Percentiles rank a stretch among this genome's conserved stretches.
Conservation (phyloP, 2,329 filamentous ascomycete genomes). For the Verticillium albo-atrum region DNA sequence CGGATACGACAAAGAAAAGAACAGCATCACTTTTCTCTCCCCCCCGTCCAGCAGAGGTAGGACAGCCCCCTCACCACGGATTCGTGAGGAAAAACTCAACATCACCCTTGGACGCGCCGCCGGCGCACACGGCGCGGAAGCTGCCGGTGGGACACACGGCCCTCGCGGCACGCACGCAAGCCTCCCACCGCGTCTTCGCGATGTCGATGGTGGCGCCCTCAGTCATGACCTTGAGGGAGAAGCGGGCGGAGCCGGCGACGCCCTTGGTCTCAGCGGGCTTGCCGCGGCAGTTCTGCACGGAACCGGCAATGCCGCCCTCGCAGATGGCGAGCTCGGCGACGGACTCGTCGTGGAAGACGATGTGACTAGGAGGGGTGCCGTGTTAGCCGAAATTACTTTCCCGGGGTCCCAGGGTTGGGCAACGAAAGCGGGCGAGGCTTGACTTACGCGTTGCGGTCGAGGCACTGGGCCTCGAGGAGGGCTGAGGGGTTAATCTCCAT, state of each 20-base stretch:
- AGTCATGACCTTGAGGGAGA: constrained; percentile 37
- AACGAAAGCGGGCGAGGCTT: constrained; percentile 1
- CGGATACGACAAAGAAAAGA: not conserved
- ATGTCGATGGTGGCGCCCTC: constrained; percentile 46
- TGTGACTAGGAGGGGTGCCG: constrained; percentile 26
- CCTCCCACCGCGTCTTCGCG: constrained; percentile 47
- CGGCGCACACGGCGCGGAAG: constrained; percentile 39
- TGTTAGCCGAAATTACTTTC: not conserved
- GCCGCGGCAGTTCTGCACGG: constrained; percentile 40
- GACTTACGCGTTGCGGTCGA: constrained; percentile 35
- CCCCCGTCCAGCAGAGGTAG: not conserved
- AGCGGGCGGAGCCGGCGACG: constrained; percentile 40
- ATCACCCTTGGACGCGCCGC: constrained; percentile 41
- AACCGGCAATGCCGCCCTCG: constrained; percentile 41
- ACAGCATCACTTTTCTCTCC: not conserved
- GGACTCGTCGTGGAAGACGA: constrained; percentile 44
- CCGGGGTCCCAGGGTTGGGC: not conserved
- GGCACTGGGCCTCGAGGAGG: constrained; percentile 33
- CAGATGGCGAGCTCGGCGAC: constrained; percentile 45
- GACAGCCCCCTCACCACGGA: not conserved
- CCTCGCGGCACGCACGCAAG: constrained; percentile 48
- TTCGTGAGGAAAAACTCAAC: constrained; percentile 33
- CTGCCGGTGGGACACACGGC: constrained; percentile 46
- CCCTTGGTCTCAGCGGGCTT: constrained; percentile 38
- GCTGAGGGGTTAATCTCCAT: constrained; percentile 34